Conservation (phyloP, 805 yeast genomes). For the Starmerella roubikii region DNA sequence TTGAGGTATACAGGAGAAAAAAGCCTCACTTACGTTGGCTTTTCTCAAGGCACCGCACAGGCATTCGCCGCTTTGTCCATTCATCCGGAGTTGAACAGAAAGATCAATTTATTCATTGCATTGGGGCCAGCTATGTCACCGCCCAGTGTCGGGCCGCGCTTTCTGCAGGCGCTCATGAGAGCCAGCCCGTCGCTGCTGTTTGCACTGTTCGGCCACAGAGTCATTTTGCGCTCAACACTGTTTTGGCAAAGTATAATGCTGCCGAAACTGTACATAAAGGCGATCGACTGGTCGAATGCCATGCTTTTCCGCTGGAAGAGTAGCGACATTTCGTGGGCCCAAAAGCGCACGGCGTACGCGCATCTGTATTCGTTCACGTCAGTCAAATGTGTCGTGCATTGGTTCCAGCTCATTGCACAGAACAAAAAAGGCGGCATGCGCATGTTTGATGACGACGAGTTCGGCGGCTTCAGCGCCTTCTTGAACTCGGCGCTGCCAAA, state of each 20-base stretch:
- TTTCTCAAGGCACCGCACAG: conserved; percentile 90
- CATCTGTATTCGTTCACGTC: conserved; percentile 86
- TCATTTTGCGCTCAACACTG: conserved; percentile 59
- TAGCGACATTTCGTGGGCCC: conserved; percentile 51
- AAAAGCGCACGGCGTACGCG: conserved; percentile 67
- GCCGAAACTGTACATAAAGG: conserved; percentile 57
- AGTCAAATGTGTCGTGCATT: conserved; percentile 86
- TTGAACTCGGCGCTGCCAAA: conserved; percentile 18
- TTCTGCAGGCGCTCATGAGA: conserved; percentile 61
- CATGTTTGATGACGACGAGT: conserved; percentile 72
- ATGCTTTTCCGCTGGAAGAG: conserved; percentile 72
- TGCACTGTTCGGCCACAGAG: conserved; percentile 57
- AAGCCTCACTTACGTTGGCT: conserved; percentile 62
- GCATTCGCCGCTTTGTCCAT: conserved; percentile 67
- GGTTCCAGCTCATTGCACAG: conserved; percentile 80
- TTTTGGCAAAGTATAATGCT: conserved; percentile 70
- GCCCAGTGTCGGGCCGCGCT: conserved; percentile 59
- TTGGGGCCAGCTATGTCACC: conserved; percentile 94
- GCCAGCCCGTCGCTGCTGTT: conserved; percentile 64
- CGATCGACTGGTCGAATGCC: conserved; percentile 58
- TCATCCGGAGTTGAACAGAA: conserved; percentile 45
- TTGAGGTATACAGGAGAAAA: conserved; percentile 35
- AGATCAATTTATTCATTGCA: conserved; percentile 52
- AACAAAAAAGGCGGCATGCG: conserved; percentile 58
- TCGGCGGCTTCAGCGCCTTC: conserved; percentile 15